Percentiles rank a stretch among this genome's conserved stretches.
Evolutionary conservation across 2,329 filamentous ascomycete species (phyloP).

Genomic region (Sporothrix globosa): DNA sequence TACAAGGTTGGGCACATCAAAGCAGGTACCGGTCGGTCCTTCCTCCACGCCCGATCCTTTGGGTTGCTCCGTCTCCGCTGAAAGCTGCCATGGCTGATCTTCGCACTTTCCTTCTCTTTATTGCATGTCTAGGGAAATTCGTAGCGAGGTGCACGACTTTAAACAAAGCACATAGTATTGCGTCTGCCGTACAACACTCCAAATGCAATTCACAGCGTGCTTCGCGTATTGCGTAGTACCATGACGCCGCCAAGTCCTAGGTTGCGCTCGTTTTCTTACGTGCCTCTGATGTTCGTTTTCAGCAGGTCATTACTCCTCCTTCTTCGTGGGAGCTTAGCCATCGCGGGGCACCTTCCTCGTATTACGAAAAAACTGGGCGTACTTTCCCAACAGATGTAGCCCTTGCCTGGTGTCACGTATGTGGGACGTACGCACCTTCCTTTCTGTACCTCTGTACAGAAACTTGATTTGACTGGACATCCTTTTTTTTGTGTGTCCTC

Average conservation of each 20-base stretch:
- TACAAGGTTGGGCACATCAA: not conserved
- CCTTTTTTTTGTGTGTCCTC: not conserved
- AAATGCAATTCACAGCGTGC: conserved; percentile 17
- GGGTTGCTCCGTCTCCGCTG: conserved; percentile 16
- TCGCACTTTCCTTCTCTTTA: conserved; percentile 5
- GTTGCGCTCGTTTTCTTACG: not conserved
- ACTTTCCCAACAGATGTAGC: not conserved
- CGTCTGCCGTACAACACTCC: not conserved
- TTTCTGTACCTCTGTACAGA: not conserved
- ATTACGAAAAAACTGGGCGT: not conserved
- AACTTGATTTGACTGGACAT: not conserved
- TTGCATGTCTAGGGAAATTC: conserved; percentile 19
- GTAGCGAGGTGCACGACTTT: conserved; percentile 17
- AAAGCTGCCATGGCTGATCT: too few species aligned
- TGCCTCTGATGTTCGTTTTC: not conserved
- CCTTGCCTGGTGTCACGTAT: not conserved
- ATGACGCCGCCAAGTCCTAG: not conserved
- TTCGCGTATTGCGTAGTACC: conserved; percentile 27
- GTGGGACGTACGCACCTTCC: not conserved
- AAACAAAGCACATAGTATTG: not conserved
- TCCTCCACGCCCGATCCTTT: not conserved
- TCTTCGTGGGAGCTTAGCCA: not conserved
- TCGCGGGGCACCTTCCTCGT: conserved; percentile 2
- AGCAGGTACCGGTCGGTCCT: conserved; percentile 15
- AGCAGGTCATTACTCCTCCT: not conserved